Evolutionary conservation across 805 yeast species (phyloP).

Genomic region (Candida michaelii): DNA sequence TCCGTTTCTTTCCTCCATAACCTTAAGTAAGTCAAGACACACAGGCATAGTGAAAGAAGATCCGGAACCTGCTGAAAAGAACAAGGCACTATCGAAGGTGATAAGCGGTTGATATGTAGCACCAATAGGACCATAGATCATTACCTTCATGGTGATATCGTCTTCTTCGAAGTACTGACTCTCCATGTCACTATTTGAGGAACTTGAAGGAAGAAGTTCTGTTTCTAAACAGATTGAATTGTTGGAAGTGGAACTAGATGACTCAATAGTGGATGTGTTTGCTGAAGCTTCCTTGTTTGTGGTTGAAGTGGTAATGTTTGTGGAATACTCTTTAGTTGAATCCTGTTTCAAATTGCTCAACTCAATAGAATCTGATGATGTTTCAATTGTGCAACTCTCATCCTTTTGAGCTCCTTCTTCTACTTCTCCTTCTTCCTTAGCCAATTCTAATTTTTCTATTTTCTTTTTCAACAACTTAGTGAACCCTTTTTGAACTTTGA

Average conservation of each 20-base stretch:
- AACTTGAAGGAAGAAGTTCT: slow-evolving; percentile 11
- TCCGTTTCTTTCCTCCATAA: slow-evolving; percentile 24
- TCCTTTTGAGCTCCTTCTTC: background rate
- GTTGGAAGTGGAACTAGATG: background rate
- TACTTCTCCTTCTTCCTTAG: slow-evolving; percentile 17
- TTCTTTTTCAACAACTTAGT: slow-evolving; percentile 35
- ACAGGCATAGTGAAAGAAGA: slow-evolving; percentile 47
- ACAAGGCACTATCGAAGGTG: slow-evolving; percentile 40
- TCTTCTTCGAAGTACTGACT: background rate
- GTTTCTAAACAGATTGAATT: slow-evolving; percentile 13
- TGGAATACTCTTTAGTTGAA: background rate
- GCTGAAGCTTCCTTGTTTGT: background rate
- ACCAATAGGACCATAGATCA: slow-evolving; percentile 49
- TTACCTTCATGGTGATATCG: slow-evolving; percentile 29
- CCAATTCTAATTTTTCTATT: slow-evolving; percentile 18
- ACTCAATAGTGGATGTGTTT: background rate
- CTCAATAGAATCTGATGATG: background rate
- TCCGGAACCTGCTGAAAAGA: slow-evolving; percentile 48
- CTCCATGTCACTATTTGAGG: background rate
- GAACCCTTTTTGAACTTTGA: slow-evolving; percentile 43
- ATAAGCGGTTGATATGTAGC: slow-evolving; percentile 41
- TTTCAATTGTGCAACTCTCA: background rate
- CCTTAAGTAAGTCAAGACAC: slow-evolving; percentile 38
- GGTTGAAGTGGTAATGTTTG: background rate
- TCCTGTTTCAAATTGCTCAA: background rate